A percentile compares a stretch with the other conserved stretches of the same genome.
These are phyloP conservation scores for Penicillium frequentans DNA, from an alignment of 2,329 filamentous ascomycete species.

Conservation along the genomic window DNA sequence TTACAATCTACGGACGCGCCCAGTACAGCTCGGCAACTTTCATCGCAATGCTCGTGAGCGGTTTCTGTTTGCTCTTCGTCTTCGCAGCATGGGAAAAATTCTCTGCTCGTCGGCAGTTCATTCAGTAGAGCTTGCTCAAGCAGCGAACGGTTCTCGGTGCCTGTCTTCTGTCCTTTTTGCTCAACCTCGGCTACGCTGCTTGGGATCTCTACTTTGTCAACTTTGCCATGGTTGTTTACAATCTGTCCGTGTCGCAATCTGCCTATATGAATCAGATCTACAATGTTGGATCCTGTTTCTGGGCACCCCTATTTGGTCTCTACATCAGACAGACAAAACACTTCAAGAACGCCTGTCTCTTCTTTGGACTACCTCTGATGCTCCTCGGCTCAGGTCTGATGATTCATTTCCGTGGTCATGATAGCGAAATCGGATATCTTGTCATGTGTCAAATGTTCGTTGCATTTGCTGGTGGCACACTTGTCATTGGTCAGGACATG, in stretches of 20 bases:
- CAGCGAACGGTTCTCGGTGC: slow-evolving; percentile 33
- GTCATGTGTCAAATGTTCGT: slow-evolving; percentile 21
- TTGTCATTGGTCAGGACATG: slow-evolving; percentile 16
- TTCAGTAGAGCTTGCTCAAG: slow-evolving; percentile 19
- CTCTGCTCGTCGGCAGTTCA: slow-evolving; percentile 19
- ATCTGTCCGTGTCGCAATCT: slow-evolving; percentile 10
- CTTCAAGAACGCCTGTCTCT: slow-evolving; percentile 16
- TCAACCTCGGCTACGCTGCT: slow-evolving; percentile 18
- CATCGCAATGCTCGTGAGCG: slow-evolving; percentile 22
- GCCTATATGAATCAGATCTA: slow-evolving; percentile 22
- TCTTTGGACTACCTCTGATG: slow-evolving; percentile 14
- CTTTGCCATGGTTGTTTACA: slow-evolving; percentile 16
- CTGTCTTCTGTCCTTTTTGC: slow-evolving; percentile 12
- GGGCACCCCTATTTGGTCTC: slow-evolving; percentile 15
- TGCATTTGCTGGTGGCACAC: slow-evolving; percentile 16
- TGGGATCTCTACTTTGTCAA: slow-evolving; percentile 18
- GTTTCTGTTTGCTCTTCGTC: slow-evolving; percentile 51
- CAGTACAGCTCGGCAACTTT: slow-evolving; percentile 48
- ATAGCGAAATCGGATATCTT: slow-evolving; percentile 12
- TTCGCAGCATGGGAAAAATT: slow-evolving; percentile 44
- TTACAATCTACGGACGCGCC: slow-evolving; percentile 32
- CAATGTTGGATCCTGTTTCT: slow-evolving; percentile 17
- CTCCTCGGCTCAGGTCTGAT: slow-evolving; percentile 19
- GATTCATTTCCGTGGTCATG: slow-evolving; percentile 22
- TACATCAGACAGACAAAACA: slow-evolving; percentile 16